Evolutionary conservation across 306 rosid genomes (phyloP).

Genomic region (Vachellia collinsii): DNA sequence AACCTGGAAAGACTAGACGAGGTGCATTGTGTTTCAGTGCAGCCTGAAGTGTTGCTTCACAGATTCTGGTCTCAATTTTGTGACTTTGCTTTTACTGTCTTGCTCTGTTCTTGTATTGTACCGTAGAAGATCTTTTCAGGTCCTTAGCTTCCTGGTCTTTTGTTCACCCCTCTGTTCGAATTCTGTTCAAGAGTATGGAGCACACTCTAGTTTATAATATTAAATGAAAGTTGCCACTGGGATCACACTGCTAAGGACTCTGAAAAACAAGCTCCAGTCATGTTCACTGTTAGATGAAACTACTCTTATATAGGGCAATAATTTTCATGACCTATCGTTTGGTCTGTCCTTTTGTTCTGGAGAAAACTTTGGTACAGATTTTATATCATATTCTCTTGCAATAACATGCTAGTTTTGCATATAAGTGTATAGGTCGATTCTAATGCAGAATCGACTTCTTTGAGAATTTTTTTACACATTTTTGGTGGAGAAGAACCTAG

Average conservation of each 20-base stretch:
- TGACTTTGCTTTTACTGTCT: neutral
- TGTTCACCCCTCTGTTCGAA: neutral
- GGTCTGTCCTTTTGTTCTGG: neutral
- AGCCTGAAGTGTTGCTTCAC: neutral
- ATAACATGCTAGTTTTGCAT: neutral
- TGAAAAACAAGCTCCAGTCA: constrained; percentile 9
- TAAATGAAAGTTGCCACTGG: neutral
- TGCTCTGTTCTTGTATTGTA: neutral
- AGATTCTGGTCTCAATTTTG: constrained; percentile 1
- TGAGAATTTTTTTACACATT: neutral
- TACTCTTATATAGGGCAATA: neutral
- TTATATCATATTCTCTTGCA: neutral
- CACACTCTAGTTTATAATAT: constrained; percentile 2
- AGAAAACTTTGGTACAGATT: neutral
- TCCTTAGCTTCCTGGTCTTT: neutral
- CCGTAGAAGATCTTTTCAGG: neutral
- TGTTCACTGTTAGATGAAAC: neutral
- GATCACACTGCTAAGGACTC: neutral
- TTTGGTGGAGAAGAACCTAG: neutral
- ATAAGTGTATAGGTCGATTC: neutral
- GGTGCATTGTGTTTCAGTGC: neutral
- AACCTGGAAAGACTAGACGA: neutral
- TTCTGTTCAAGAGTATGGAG: neutral
- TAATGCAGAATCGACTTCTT: neutral
- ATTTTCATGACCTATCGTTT: neutral